Evolutionary conservation across 331 rosid genomes (phyloP), one percentile per base, ranked within the genome.

Genomic region (Quercus tomentella): DNA sequence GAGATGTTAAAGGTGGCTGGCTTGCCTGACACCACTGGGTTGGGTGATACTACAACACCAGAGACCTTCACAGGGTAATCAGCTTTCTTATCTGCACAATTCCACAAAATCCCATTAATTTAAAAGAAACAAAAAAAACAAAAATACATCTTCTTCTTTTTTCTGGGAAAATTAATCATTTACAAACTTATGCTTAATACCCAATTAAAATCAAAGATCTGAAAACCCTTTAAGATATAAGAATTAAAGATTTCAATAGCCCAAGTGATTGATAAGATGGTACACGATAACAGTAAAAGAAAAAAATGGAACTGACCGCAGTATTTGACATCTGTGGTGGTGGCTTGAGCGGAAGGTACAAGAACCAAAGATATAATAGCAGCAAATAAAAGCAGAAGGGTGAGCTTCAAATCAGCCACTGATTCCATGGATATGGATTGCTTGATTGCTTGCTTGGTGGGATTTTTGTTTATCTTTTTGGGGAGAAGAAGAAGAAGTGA

Each of bases 1-100:
- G 89, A 79, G 22, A 94, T 91, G 76, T 86, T 86, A 68, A 94
- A 94, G 87, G 89, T 91, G 65, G 92, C 93, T 2, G 90, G 91
- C 82, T 88, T 72, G 77, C 97, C 97, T 70, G 84, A 81, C 52
- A 85, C 81, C 51, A 92, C 98, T 14, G 95, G 97, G 56, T 86
- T 23, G 22, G 97, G 97, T 51, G 84, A 89, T 61, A 92, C 90
- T 72, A 82, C 43, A 20, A 89, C 91, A 60, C 80, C 91, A 57
- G 71, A 68, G 54, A 92, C 91, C 88, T 92, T 88, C 81, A 94
- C 95, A 56, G 88, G 82, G 74, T 94, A 94, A 58, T 87, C 52
- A 75, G 63, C 87, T 68, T 84, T 83, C 88, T 75, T 84, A 80
- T 86, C 98, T 92, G 80, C 82, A 82, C 45, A 68, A 2, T 61